Percentiles rank a stretch among this genome's conserved stretches.
Conservation (phyloP, 208 protist genomes). For the Crithidia bombi region DNA sequence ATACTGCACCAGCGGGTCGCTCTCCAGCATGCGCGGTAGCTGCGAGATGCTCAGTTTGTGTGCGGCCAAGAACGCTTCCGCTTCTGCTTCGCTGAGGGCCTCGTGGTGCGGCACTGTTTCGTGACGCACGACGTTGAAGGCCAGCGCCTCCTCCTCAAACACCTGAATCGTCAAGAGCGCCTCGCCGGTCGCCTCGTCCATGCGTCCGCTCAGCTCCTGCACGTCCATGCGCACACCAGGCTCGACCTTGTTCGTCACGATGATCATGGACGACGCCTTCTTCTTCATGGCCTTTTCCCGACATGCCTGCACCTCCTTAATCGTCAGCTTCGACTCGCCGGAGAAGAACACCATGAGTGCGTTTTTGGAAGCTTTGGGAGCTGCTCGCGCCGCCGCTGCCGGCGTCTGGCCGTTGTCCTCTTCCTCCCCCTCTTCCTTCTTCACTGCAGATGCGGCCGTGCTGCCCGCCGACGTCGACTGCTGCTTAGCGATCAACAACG, state of each 20-base stretch:
- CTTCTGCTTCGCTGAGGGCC: constrained; percentile 71
- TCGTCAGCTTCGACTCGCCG: constrained; percentile 42
- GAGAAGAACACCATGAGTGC: constrained; percentile 76
- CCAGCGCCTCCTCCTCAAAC: constrained; percentile 94
- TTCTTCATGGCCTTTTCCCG: constrained; percentile 70
- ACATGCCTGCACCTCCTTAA: constrained; percentile 60
- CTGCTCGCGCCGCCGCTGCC: background rate
- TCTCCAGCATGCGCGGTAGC: constrained; percentile 95
- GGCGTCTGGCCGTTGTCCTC: constrained; percentile 5
- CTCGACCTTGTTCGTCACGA: constrained; percentile 57
- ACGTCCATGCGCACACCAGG: constrained; percentile 58
- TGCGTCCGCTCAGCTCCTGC: constrained; percentile 65
- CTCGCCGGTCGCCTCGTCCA: constrained; percentile 44
- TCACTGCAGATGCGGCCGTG: background rate
- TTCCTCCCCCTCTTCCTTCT: constrained; percentile 14
- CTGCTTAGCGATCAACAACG: too few species aligned
- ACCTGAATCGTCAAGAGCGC: constrained; percentile 86
- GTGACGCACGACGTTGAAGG: constrained; percentile 96
- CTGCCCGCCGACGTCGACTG: background rate
- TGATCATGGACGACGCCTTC: constrained; percentile 58
- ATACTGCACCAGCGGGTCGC: constrained; percentile 96
- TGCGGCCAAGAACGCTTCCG: constrained; percentile 74
- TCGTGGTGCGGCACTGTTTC: constrained; percentile 95
- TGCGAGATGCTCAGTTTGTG: constrained; percentile 93
- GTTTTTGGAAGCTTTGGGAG: constrained; percentile 22